phyloP scores from a whole-genome alignment of 495 filamentous ascomycete genomes.

The Lophiotrema nucula region DNA sequence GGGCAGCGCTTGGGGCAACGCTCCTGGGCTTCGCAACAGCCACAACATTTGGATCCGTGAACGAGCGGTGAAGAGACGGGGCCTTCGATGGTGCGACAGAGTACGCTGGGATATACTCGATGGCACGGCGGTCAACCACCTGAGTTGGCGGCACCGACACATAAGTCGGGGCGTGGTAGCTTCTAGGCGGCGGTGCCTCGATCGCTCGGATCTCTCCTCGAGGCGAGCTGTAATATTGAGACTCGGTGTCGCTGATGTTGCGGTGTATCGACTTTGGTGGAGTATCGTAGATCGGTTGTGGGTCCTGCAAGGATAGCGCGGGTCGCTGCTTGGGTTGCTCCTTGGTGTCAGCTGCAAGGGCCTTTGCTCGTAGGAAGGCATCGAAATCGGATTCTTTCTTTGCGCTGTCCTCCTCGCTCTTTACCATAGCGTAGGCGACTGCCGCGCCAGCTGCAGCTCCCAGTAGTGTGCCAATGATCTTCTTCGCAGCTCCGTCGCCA shows the following conservation, averaged over 20 bases:
- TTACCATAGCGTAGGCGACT: conserved; percentile 69
- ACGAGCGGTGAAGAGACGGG: conserved; percentile 19
- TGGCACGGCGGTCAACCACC: conserved; percentile 8
- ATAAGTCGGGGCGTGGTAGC: conserved; percentile 29
- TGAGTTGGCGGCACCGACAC: conserved; percentile 27
- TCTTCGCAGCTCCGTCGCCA: conserved; percentile 51
- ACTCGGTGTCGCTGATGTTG: conserved; percentile 32
- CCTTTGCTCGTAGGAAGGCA: conserved; percentile 23
- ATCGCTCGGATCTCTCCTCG: conserved; percentile 24
- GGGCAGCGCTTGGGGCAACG: conserved; percentile 13
- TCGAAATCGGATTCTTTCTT: conserved; percentile 33
- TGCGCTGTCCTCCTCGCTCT: conserved; percentile 50
- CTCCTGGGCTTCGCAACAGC: conserved; percentile 27
- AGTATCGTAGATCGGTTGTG: conserved; percentile 25
- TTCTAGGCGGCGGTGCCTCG: conserved; percentile 23
- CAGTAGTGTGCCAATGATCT: conserved; percentile 71
- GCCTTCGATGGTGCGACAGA: conserved; percentile 22
- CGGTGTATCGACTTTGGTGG: conserved; percentile 30
- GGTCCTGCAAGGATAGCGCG: conserved; percentile 24
- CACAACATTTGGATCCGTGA: conserved; percentile 25
- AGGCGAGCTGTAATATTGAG: conserved; percentile 19
- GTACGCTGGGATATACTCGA: conserved; percentile 25
- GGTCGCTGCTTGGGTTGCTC: conserved; percentile 12
- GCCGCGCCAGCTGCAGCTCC: conserved; percentile 75
- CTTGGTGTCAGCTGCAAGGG: background rate